Evolutionary conservation across 2,329 filamentous ascomycete genomes (phyloP).

Genomic region (Sporothrix pseudoabietina): DNA sequence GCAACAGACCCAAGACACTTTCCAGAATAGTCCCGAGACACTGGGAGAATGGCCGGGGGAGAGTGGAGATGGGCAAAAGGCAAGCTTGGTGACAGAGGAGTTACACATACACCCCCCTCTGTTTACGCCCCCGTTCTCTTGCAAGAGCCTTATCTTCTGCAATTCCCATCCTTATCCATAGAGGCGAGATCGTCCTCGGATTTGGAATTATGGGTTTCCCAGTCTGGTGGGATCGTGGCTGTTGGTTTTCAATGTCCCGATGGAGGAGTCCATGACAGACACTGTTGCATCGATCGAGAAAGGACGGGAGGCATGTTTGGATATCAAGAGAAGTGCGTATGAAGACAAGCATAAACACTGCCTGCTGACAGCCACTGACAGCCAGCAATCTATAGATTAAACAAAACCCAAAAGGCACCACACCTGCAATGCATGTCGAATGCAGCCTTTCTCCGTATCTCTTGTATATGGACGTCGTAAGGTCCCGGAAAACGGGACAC

Average conservation of each 20-base stretch:
- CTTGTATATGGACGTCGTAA: not conserved
- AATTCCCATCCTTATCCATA: not conserved
- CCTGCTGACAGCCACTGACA: not conserved
- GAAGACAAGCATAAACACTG: not conserved
- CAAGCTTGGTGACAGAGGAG: not conserved
- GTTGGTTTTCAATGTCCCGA: not conserved
- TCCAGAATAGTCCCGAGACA: constrained; percentile 27
- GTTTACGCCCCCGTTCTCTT: not conserved
- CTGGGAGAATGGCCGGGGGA: constrained; percentile 25
- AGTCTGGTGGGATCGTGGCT: not conserved
- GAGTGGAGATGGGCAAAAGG: not conserved
- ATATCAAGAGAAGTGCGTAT: not conserved
- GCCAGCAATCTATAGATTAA: not conserved
- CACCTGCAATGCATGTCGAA: not conserved
- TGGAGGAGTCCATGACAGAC: not conserved
- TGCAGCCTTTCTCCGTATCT: not conserved
- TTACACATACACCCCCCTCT: not conserved
- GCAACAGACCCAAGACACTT: not conserved
- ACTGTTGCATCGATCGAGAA: not conserved
- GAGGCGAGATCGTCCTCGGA: constrained; percentile 2
- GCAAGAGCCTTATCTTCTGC: not conserved
- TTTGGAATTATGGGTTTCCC: constrained; percentile 21
- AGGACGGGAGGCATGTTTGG: not conserved
- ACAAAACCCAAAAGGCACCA: not conserved
- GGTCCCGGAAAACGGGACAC: not conserved